phyloP scores from a whole-genome alignment of 2,329 filamentous ascomycete species.

The Calonectria pauciramosa region DNA sequence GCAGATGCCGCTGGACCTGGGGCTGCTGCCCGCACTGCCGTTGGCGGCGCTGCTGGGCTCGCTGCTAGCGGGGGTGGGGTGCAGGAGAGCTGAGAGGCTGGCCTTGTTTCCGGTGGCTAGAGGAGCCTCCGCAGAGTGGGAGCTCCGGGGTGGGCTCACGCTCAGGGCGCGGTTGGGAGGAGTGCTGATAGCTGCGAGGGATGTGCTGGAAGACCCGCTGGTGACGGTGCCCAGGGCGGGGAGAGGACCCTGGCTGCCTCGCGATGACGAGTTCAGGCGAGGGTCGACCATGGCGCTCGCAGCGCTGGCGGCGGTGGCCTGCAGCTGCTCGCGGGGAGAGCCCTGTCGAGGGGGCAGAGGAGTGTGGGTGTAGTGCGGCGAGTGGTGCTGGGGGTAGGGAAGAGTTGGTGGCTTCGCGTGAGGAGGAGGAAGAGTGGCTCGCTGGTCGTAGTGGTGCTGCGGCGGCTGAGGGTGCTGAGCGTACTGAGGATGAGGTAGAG shows the following conservation, averaged over 20 bases:
- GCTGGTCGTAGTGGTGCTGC: constrained; percentile 51
- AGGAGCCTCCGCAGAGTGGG: constrained; percentile 51
- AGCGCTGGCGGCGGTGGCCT: constrained; percentile 55
- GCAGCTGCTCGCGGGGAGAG: constrained; percentile 60
- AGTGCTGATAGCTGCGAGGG: constrained; percentile 52
- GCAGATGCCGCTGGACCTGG: constrained; percentile 44
- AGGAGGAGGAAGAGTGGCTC: constrained; percentile 54
- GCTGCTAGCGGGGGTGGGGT: constrained; percentile 62
- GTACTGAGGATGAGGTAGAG: constrained; percentile 46
- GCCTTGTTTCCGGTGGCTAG: constrained; percentile 53
- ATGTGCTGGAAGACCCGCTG: constrained; percentile 43
- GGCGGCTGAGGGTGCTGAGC: constrained; percentile 47
- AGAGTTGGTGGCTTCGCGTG: constrained; percentile 48
- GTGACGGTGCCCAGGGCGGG: constrained; percentile 56
- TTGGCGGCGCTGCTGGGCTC: constrained; percentile 60
- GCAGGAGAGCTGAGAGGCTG: constrained; percentile 64
- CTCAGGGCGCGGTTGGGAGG: constrained; percentile 63
- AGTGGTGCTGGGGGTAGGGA: constrained; percentile 49
- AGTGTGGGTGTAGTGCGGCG: constrained; percentile 48
- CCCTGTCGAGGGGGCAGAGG: constrained; percentile 55
- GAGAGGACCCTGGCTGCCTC: constrained; percentile 59
- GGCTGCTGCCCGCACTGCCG: constrained; percentile 59
- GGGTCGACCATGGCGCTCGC: constrained; percentile 56
- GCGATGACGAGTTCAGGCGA: constrained; percentile 49
- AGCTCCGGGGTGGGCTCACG: constrained; percentile 62